Evolutionary conservation across 176 grass and related monocot genomes (phyloP), one percentile per base, ranked within the genome.

Genomic region (Oryza longistaminata): DNA sequence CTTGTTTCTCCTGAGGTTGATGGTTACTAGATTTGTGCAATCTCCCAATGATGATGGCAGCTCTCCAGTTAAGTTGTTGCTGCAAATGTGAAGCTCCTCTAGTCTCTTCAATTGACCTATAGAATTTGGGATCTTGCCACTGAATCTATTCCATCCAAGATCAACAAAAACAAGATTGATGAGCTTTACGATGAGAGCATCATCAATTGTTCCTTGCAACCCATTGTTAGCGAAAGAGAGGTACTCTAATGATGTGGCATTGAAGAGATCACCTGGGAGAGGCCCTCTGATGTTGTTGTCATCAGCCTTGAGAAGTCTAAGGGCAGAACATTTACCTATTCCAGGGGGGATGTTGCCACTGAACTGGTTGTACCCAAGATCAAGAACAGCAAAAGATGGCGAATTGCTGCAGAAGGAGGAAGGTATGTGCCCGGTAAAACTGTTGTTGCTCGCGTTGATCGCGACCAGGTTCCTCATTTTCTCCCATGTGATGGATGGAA

Each of bases 401-500:
- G 46, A n/a, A 5, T 26, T 55, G 7, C 14, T 21, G 4, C 71
- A 37, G 15, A 66, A 26, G 4, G n/a, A 64, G 3, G 25, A 7
- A 14, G 82, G 71, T 46, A 85, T 22, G 2, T 25, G 24, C 6
- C 82, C 76, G 3, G 40, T 42, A 7, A 88, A 85, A 35, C 81
- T 85, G 19, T 89, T 89, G 9, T 79, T 85, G 46, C 87, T 89
- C 4, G 45, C 33, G 5, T 85, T 85, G 33, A 90, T 40, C 1
- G 33, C 64, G 1, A 77, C 66, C 0, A 82, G 83, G 40, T 77
- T 90, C 3, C 26, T 29, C 64, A 39, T 52, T 3, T 13, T 0
- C n/a, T 72, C 21, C 76, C 62, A 74, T 40, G 50, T 19, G 16
- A 0, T 22, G 2, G 64, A 53, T 10, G 88, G 34, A 16, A 90